Evolutionary conservation across 768 basidiomycete species (phyloP), one percentile per base, ranked within the genome.

Genomic region (Mycena capillaripes): DNA sequence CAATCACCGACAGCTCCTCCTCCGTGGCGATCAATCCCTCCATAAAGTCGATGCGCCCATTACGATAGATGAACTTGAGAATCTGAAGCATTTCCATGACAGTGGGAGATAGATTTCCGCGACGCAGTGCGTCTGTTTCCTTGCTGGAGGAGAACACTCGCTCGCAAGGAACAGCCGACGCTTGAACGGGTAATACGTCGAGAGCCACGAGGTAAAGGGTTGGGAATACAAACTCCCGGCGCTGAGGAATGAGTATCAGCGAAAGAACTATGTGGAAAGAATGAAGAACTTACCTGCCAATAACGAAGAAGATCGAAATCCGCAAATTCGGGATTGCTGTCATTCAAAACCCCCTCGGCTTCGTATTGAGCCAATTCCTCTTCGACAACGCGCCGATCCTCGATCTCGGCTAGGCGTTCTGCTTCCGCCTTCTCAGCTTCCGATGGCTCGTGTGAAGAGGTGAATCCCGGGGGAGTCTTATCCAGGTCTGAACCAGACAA

Each of bases 111-210:
- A n/a, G n/a, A n/a, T n/a, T n/a, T n/a, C n/a, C n/a, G n/a, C n/a
- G n/a, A n/a, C n/a, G n/a, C n/a, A n/a, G n/a, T n/a, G n/a, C n/a
- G n/a, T n/a, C n/a, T n/a, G n/a, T n/a, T n/a, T n/a, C n/a, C n/a
- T n/a, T n/a, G n/a, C n/a, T n/a, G n/a, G n/a, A n/a, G n/a, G n/a
- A n/a, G n/a, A n/a, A n/a, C n/a, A n/a, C n/a, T n/a, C n/a, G n/a
- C n/a, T n/a, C n/a, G n/a, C n/a, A n/a, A n/a, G n/a, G 62, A 52
- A 63, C 46, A 32, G 46, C 62, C 2, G 62, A 63, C 3, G 62
- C 62, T n/a, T 63, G 46, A 34, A 34, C 44, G 2, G 62, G 62
- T 10, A 52, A 11, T 9, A 63, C 34, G 25, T 63, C 62, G 21
- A 30, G 34, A 25, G 46, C 48, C 46, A 52, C 46, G 2, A 46